A percentile compares a stretch with the other conserved stretches of the same genome.
phyloP scores from a whole-genome alignment of 805 yeast species.

The Starmerella khaoyaiensis region DNA sequence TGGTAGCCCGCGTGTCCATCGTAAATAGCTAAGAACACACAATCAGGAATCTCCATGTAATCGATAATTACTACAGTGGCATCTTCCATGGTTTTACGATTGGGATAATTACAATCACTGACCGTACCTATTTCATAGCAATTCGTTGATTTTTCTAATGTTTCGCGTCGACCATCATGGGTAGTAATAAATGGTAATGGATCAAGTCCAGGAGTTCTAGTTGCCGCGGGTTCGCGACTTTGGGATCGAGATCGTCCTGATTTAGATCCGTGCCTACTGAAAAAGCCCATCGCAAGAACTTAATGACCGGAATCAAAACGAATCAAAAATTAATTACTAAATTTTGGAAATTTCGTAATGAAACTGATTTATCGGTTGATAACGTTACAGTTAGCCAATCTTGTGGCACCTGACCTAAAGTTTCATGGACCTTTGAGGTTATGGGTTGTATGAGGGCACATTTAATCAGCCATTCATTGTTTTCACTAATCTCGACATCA shows the following conservation, averaged over 20 bases:
- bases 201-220: conserved; percentile 6
- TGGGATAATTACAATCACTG: conserved; percentile 73
- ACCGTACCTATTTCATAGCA: conserved; percentile 78
- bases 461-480: too few relatives aligned
- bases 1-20: conserved; percentile 96
- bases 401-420: too few relatives aligned
- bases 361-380: too few relatives aligned
- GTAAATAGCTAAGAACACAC: conserved; percentile 91
- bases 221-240: neutral
- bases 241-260: neutral
- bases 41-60: conserved; percentile 66
- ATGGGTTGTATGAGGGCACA: too few relatives aligned
- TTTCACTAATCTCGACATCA: too few relatives aligned
- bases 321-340: neutral
- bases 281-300: conserved; percentile 4
- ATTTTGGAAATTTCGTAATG: too few relatives aligned
- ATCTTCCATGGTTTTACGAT: conserved; percentile 87
- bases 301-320: neutral
- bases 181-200: conserved; percentile 9
- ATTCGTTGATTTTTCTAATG: conserved; percentile 3
- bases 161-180: conserved; percentile 12
- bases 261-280: conserved; percentile 1
- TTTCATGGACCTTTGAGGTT: too few relatives aligned
- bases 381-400: too few relatives aligned
- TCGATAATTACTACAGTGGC: conserved; percentile 87